These are phyloP conservation scores for Arabidopsis thaliana DNA, from an alignment of 345 rosid species.

Conservation along the genomic window TAIR10.1 NC_003076.8:20475501-20476000, in stretches of 20 bases:
- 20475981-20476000: neutral
- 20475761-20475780: neutral
- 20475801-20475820: neutral
- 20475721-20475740: constrained; percentile 57
- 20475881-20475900: neutral
- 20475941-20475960: neutral
- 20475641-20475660: constrained; percentile 92
- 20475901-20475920: neutral
- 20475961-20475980: constrained; percentile 9
- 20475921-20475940: neutral
- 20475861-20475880: neutral
- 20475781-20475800: neutral
- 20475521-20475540: constrained; percentile 97
- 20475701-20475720: constrained; percentile 96
- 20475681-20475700: constrained; percentile 91
- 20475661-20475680: constrained; percentile 94
- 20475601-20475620: neutral
- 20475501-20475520: constrained; percentile 95
- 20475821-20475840: neutral
- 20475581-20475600: neutral
- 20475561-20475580: neutral
- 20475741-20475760: neutral
- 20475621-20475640: constrained; percentile 62
- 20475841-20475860: constrained; percentile 1
- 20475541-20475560: constrained; percentile 50